Evolutionary conservation across 1,139 yeast species (phyloP).

Genomic region (Suhomyces kunorum): DNA sequence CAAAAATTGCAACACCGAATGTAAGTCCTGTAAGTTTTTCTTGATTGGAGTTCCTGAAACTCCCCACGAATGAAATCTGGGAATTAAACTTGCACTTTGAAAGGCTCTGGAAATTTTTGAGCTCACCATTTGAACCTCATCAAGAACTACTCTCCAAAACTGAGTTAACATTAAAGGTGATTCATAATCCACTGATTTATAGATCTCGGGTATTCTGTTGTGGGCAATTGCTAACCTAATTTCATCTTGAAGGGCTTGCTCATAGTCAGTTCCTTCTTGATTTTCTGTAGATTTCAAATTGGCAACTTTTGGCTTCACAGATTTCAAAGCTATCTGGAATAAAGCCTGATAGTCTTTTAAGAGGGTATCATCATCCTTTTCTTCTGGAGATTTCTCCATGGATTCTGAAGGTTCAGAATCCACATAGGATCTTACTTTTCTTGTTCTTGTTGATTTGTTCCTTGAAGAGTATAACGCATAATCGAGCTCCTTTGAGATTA

Average conservation of each 20-base stretch:
- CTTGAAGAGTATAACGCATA: slow-evolving; percentile 72
- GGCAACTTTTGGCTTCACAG: slow-evolving; percentile 33
- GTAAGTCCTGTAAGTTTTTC: slow-evolving; percentile 63
- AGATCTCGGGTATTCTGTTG: slow-evolving; percentile 29
- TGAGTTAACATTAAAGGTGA: slow-evolving; percentile 84
- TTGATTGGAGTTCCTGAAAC: slow-evolving; percentile 93
- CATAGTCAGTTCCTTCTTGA: slow-evolving; percentile 37
- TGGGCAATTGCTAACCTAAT: slow-evolving; percentile 35
- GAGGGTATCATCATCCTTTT: slow-evolving; percentile 12
- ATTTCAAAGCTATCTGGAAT: slow-evolving; percentile 32
- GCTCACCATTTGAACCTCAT: slow-evolving; percentile 93
- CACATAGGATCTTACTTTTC: slow-evolving; percentile 12
- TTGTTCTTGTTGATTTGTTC: slow-evolving; percentile 51
- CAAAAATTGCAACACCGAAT: slow-evolving; percentile 68
- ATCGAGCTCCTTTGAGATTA: slow-evolving; percentile 74
- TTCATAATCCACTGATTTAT: slow-evolving; percentile 52
- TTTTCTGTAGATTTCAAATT: slow-evolving; percentile 25
- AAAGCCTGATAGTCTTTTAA: slow-evolving; percentile 29
- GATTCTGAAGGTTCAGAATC: slow-evolving; percentile 9
- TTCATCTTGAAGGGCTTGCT: slow-evolving; percentile 40
- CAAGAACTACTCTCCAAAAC: slow-evolving; percentile 86
- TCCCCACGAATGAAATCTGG: slow-evolving; percentile 92
- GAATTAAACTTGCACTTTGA: slow-evolving; percentile 74
- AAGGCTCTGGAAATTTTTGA: slow-evolving; percentile 75
- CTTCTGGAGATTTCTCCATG: background rate